Conservation (phyloP, 1,139 yeast genomes). For the Yamadazyma spencermartinsiae region DNA sequence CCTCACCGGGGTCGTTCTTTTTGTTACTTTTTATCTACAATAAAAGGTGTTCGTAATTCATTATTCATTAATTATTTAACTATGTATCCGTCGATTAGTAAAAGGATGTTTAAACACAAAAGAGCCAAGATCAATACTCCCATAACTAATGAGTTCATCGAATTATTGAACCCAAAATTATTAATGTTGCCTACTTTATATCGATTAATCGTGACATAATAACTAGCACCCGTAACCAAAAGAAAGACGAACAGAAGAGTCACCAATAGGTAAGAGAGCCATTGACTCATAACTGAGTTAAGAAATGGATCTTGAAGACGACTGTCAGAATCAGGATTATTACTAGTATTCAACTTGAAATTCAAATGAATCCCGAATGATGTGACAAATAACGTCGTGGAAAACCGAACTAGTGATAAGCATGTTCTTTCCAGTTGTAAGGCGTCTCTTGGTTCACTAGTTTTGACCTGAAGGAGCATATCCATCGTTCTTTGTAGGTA, state of each 20-base stretch:
- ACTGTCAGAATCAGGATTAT: slow-evolving; percentile 8
- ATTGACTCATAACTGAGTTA: slow-evolving; percentile 27
- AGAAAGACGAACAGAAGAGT: slow-evolving; percentile 42
- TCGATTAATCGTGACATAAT: slow-evolving; percentile 45
- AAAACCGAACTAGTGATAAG: slow-evolving; percentile 51
- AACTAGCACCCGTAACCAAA: slow-evolving; percentile 43
- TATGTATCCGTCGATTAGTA: slow-evolving; percentile 39
- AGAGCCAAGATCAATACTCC: slow-evolving; percentile 41
- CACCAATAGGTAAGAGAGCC: slow-evolving; percentile 41
- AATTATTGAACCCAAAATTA: slow-evolving; percentile 39
- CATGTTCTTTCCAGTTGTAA: slow-evolving; percentile 62
- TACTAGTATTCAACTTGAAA: slow-evolving; percentile 43
- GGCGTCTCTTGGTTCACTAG: slow-evolving; percentile 63
- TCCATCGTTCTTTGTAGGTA: too few species aligned
- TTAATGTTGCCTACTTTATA: slow-evolving; percentile 45
- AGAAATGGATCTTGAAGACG: slow-evolving; percentile 10
- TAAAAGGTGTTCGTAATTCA: not conserved
- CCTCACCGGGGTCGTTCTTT: slow-evolving; percentile 31
- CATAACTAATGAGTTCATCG: slow-evolving; percentile 40
- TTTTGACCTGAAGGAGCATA: slow-evolving; percentile 37
- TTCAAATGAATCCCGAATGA: slow-evolving; percentile 55
- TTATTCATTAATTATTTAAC: not conserved
- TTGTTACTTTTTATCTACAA: slow-evolving; percentile 8
- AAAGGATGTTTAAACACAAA: slow-evolving; percentile 42
- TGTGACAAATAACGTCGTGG: slow-evolving; percentile 50